phyloP scores from a whole-genome alignment of 768 basidiomycete species.

The Pholiota molesta region DNA sequence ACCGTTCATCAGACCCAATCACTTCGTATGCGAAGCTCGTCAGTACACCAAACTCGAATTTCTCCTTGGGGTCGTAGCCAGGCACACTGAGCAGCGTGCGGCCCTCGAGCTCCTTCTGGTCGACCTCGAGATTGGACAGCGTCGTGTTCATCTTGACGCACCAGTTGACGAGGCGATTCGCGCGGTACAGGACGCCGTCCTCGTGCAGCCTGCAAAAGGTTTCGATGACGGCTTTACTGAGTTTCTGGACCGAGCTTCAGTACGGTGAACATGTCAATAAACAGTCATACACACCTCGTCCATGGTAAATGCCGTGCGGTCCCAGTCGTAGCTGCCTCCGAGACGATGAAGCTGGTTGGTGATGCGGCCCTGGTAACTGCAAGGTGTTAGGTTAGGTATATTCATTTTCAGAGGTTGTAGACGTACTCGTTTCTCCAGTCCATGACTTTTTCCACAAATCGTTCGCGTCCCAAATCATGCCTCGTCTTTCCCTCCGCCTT shows the following conservation, averaged over 20 bases:
- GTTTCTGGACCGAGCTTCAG: constrained; percentile 40
- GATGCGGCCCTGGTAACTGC: constrained; percentile 90
- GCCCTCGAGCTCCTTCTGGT: constrained; percentile 87
- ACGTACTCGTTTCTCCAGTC: constrained; percentile 97
- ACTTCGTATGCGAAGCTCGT: constrained; percentile 95
- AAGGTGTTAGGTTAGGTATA: not conserved
- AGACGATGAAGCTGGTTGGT: constrained; percentile 86
- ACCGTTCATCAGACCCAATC: constrained; percentile 85
- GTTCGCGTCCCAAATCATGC: constrained; percentile 94
- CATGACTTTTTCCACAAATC: constrained; percentile 88
- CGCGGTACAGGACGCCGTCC: constrained; percentile 90
- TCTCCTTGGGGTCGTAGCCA: constrained; percentile 93
- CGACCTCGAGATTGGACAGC: constrained; percentile 97
- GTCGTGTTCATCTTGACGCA: constrained; percentile 96
- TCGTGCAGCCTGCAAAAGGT: constrained; percentile 91
- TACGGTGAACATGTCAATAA: not conserved
- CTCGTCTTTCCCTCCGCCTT: constrained; percentile 82
- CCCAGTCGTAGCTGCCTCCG: constrained; percentile 95
- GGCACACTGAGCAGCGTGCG: constrained; percentile 88
- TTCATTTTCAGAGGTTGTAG: not conserved
- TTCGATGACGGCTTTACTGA: constrained; percentile 88
- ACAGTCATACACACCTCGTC: constrained; percentile 57
- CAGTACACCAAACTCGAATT: constrained; percentile 95
- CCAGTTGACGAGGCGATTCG: constrained; percentile 98
- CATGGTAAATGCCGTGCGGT: constrained; percentile 95